Conservation (phyloP, 345 rosid genomes). For the Capsella bursapastoris region DNA sequence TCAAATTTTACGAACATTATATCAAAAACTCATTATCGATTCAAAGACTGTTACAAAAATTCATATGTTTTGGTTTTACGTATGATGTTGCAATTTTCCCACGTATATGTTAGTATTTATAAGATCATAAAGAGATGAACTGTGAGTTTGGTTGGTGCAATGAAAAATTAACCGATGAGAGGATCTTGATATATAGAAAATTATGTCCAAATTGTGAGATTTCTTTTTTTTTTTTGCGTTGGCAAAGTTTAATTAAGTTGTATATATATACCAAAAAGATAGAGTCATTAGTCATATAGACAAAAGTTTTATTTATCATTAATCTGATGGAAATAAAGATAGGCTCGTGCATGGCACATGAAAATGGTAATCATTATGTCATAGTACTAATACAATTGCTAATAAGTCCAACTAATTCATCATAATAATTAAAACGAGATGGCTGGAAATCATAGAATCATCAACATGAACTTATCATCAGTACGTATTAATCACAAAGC, state of each 20-base stretch:
- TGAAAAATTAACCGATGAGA: not conserved
- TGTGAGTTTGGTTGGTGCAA: not conserved
- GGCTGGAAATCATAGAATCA: slow-evolving; percentile 32
- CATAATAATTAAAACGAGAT: slow-evolving; percentile 26
- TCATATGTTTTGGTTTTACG: slow-evolving; percentile 8
- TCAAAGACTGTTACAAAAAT: not conserved
- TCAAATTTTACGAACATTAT: not conserved
- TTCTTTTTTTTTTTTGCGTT: not conserved
- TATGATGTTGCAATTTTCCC: not conserved
- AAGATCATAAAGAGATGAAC: not conserved
- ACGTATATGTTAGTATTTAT: too few species aligned
- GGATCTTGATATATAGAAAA: not conserved
- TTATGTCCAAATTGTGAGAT: not conserved
- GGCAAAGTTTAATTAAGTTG: not conserved
- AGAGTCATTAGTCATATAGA: too few species aligned
- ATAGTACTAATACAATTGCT: slow-evolving; percentile 5
- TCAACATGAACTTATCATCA: slow-evolving; percentile 19
- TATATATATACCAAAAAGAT: too few species aligned
- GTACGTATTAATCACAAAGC: not conserved
- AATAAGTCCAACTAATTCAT: slow-evolving; percentile 24
- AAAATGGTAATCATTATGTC: slow-evolving; percentile 20
- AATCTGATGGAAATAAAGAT: not conserved
- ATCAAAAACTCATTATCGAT: slow-evolving; percentile 6
- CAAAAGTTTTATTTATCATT: not conserved
- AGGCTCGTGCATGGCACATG: slow-evolving; percentile 42